These are phyloP conservation scores for Pseudoperonospora humuli DNA, from an alignment of 352 stramenopile species.

Conservation along the genomic window DNA sequence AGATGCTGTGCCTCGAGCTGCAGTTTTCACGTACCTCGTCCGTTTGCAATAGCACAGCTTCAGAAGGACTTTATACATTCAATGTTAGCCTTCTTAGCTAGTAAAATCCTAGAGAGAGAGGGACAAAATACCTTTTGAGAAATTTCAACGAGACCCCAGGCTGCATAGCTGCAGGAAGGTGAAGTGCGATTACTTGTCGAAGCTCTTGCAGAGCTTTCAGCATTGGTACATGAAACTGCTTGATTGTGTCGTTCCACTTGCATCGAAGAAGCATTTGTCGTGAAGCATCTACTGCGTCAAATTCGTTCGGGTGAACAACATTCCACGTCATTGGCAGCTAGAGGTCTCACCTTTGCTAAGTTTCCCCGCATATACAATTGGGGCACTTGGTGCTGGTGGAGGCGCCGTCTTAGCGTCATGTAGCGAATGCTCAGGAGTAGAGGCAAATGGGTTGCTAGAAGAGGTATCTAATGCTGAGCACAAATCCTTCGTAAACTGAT, in stretches of 20 bases:
- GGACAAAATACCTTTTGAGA: too few species aligned
- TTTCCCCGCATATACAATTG: too few species aligned
- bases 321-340: too few species aligned
- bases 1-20: too few species aligned
- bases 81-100: not conserved
- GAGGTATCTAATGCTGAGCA: constrained; percentile 26
- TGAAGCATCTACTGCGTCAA: constrained; percentile 6
- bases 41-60: too few species aligned
- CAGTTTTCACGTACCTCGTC: too few species aligned
- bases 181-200: constrained; percentile 30
- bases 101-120: not conserved
- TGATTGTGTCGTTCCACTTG: constrained; percentile 50
- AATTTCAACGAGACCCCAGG: constrained; percentile 21
- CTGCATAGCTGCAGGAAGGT: constrained; percentile 19
- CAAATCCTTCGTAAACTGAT: constrained; percentile 40
- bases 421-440: too few species aligned
- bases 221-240: too few species aligned
- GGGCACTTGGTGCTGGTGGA: too few species aligned
- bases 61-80: not conserved
- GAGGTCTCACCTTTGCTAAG: too few species aligned
- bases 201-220: too few species aligned
- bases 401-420: too few species aligned
- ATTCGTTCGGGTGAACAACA: not conserved
- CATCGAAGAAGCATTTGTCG: constrained; percentile 45
- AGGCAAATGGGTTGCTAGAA: constrained; percentile 14